Base-by-base conservation (phyloP, 129 eudicot species). In the Dittrichia graveolens region DNA sequence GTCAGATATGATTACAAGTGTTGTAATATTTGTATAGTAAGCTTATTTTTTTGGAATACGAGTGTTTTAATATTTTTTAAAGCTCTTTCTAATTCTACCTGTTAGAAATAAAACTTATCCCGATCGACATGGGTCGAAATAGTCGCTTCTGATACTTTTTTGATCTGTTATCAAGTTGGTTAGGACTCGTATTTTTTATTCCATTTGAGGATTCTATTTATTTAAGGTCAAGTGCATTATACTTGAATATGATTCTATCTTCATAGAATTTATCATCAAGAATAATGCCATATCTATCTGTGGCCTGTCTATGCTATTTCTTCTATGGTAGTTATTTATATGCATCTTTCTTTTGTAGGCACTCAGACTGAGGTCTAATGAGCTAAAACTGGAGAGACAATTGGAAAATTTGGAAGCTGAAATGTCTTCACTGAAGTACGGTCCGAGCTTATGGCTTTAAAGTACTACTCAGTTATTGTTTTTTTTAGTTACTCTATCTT, bases 331-430 rank as follows among this genome's bases (percentile, higher is more conserved):
- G 68, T 65, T 77, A 57, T 78, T 19, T 59, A 55, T 48, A 67
- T 4, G n/a, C 58, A 16, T 56, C 11, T 35, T 38, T 47, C 31
- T 69, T 77, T 47, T 83, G 79, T 76, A 95, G 99, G 94, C 99
- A 71, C 89, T 95, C 19, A 80, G 97, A 67, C 76, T 95, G 80
- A 88, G 99, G 86, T 95, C 99, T 68, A 95, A 81, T 76, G 99
- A 95, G 85, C 86, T 95, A 45, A 95, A 88, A 81, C 73, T 90
- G 83, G 95, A 95, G 88, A 88, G 95, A 83, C 88, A 95, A 57
- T 81, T 91, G 85, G 97, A 91, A 80, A 83, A 82, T 63, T 49
- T 81, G 61, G 85, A 86, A 81, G 91, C 94, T 45, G 97, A 95
- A 83, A 75, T 88, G 75, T 83, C 96, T 67, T 88, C 95, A 80